These are phyloP conservation scores for Adansonia madagascariensis DNA, from an alignment of 441 rosid species.

Conservation along the genomic window DNA sequence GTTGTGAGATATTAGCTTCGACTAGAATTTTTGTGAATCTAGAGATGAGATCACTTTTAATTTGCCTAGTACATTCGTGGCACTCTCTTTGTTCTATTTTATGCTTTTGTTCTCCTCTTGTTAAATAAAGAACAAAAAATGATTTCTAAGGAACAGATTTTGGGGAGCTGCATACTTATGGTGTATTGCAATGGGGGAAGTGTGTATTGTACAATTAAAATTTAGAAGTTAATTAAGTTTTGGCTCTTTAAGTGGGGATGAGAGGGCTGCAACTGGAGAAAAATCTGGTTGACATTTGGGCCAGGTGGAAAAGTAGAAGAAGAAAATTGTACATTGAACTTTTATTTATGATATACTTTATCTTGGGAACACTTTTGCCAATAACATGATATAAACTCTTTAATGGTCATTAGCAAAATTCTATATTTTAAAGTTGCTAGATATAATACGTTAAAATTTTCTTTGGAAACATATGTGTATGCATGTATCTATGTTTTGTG, in stretches of 20 bases:
- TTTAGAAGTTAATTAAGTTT: neutral
- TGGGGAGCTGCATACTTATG: neutral
- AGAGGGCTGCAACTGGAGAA: neutral
- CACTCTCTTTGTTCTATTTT: neutral
- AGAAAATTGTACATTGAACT: neutral
- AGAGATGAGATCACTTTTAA: neutral
- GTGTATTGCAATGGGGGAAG: neutral
- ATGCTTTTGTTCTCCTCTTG: neutral
- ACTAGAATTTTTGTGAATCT: neutral
- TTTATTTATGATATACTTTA: neutral
- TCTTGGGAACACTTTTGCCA: no score
- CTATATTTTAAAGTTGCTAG: neutral
- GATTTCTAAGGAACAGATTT: neutral
- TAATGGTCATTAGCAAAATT: neutral
- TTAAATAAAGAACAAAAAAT: neutral
- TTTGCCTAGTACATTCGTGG: neutral
- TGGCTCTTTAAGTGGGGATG: neutral
- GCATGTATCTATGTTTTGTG: neutral
- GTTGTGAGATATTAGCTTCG: neutral
- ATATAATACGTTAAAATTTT: neutral
- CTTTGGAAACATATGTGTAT: neutral
- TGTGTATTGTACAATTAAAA: neutral
- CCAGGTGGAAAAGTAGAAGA: neutral
- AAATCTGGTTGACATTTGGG: neutral
- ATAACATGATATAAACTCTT: neutral